phyloP scores from a whole-genome alignment of 257 asterid genomes.

The Nicotiana tabacum region DNA sequence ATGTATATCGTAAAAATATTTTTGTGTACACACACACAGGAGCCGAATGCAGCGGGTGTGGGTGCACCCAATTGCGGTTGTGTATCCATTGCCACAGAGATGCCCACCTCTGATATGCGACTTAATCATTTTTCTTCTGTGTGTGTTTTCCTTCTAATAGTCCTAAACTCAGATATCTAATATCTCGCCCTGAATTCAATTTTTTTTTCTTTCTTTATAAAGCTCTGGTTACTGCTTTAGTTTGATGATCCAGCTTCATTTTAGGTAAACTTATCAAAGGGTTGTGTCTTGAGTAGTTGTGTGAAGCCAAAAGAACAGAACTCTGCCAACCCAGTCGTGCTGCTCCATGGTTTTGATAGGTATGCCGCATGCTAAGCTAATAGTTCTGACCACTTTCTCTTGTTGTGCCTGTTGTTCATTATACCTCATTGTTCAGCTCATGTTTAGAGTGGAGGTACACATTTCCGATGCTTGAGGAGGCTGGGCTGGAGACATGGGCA shows the following conservation, averaged over 20 bases:
- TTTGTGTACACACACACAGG: not conserved
- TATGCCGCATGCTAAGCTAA: not conserved
- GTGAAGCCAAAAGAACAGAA: constrained; percentile 41
- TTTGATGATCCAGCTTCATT: constrained; percentile 10
- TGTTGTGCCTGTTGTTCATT: not conserved
- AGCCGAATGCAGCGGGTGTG: not conserved
- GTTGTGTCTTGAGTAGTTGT: constrained; percentile 77
- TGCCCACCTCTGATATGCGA: not conserved
- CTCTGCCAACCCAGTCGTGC: constrained; percentile 49
- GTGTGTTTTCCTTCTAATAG: not conserved
- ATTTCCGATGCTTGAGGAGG: constrained; percentile 69
- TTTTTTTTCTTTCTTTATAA: not conserved
- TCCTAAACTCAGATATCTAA: not conserved
- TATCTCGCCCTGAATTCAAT: not conserved
- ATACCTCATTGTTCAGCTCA: constrained; percentile 37
- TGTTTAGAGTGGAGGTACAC: constrained; percentile 84
- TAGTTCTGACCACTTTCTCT: not conserved
- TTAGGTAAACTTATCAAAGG: not conserved
- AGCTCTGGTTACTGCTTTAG: not conserved
- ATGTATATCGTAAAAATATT: not conserved
- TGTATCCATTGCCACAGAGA: not conserved
- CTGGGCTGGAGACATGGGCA: constrained; percentile 76
- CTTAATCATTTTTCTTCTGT: not conserved
- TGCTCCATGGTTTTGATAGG: constrained; percentile 90
- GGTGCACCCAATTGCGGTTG: not conserved